A percentile compares a stretch with the other conserved stretches of the same genome.
Conservation (phyloP, 306 rosid species). For the Lupinus albus region DNA sequence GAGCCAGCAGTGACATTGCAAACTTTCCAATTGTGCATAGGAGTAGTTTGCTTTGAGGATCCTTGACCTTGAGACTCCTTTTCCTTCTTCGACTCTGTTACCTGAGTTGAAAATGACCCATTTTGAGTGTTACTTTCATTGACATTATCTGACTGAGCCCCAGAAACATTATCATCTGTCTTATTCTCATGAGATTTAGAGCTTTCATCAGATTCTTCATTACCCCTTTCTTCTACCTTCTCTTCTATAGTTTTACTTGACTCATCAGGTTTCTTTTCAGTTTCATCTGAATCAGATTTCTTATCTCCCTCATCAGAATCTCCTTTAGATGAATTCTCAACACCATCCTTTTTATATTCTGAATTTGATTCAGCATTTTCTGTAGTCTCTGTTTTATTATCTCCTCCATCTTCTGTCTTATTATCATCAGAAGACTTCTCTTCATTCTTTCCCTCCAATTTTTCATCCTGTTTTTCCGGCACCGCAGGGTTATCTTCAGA, state of each 20-base stretch:
- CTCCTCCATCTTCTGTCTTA: constrained; percentile 49
- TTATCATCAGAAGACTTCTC: constrained; percentile 49
- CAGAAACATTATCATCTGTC: constrained; percentile 55
- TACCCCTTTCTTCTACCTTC: constrained; percentile 56
- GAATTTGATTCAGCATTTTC: constrained; percentile 49
- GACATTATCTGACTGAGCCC: constrained; percentile 79
- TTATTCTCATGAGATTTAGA: constrained; percentile 56
- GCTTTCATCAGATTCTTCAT: constrained; percentile 47
- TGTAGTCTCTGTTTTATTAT: constrained; percentile 32
- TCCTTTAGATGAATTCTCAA: constrained; percentile 24
- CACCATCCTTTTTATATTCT: constrained; percentile 19
- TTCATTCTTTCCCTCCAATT: constrained; percentile 45
- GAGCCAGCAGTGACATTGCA: constrained; percentile 92
- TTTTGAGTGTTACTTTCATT: constrained; percentile 65
- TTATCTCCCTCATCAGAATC: constrained; percentile 46
- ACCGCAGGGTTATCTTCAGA: constrained; percentile 39
- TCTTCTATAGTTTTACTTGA: constrained; percentile 51
- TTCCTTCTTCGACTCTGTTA: constrained; percentile 80
- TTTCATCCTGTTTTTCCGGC: constrained; percentile 40
- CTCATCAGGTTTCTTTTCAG: constrained; percentile 47
- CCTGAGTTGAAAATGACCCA: constrained; percentile 82
- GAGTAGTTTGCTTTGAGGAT: constrained; percentile 50
- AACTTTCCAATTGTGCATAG: constrained; percentile 67
- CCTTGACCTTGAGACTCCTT: constrained; percentile 65
- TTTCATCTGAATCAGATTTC: constrained; percentile 48